Evolutionary conservation across 768 basidiomycete species (phyloP).

Genomic region (Tricholoma sp.): DNA sequence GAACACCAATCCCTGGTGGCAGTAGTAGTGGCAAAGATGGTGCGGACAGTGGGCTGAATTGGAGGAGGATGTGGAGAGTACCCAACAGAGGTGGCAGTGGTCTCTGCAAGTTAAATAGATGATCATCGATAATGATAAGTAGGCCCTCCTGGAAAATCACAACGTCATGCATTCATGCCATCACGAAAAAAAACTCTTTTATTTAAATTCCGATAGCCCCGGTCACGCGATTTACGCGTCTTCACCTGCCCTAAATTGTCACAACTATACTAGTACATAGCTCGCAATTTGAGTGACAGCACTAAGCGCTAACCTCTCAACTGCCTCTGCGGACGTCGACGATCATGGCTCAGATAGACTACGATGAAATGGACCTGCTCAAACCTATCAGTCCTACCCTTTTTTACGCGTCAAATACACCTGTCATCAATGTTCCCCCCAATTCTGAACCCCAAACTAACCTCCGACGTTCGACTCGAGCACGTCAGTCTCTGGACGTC

Average conservation of each 20-base stretch:
- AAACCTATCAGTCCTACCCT: neutral
- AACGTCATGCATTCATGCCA: no score
- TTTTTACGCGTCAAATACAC: slow-evolving; percentile 4
- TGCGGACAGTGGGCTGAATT: no score
- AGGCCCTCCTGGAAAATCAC: no score
- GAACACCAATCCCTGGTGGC: no score
- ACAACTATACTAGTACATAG: no score
- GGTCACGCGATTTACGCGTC: slow-evolving; percentile 1
- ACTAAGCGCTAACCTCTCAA: neutral
- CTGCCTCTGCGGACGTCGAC: neutral
- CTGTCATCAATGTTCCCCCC: neutral
- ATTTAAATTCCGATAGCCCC: neutral
- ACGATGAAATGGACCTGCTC: slow-evolving; percentile 12
- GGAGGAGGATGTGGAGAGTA: no score
- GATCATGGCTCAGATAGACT: neutral
- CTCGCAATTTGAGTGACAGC: neutral
- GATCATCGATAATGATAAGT: no score
- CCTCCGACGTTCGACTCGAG: slow-evolving; percentile 11
- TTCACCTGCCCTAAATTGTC: slow-evolving; percentile 1
- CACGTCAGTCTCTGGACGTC: slow-evolving; percentile 7
- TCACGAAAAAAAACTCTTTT: no score
- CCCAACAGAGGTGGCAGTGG: no score
- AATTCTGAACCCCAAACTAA: neutral
- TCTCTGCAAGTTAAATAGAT: no score
- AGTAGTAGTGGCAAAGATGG: no score